Percentiles rank a stretch among this genome's conserved stretches.
phyloP scores from a whole-genome alignment of 352 stramenopile genomes.

The Phytophthora cryptogea region DNA sequence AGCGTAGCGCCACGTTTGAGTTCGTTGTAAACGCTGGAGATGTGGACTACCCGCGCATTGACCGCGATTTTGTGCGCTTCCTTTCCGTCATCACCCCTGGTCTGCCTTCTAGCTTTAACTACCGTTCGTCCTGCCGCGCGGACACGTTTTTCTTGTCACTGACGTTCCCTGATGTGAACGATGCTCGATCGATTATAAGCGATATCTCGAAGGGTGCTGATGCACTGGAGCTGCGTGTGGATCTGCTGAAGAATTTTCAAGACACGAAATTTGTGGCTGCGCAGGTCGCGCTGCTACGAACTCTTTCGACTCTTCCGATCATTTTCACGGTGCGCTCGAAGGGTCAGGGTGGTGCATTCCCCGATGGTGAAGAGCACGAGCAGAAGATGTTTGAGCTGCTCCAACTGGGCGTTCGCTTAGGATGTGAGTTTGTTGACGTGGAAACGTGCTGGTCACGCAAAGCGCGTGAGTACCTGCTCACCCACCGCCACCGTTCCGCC shows the following conservation, averaged over 20 bases:
- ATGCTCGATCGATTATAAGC: constrained; percentile 47
- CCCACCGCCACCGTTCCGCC: constrained; percentile 46
- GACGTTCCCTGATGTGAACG: constrained; percentile 68
- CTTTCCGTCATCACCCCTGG: constrained; percentile 57
- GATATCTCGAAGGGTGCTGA: constrained; percentile 88
- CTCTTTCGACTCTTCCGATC: constrained; percentile 92
- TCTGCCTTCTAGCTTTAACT: constrained; percentile 54
- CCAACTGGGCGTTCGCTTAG: constrained; percentile 89
- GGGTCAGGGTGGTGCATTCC: constrained; percentile 94
- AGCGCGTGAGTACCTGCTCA: constrained; percentile 61
- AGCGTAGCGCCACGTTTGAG: constrained; percentile 54
- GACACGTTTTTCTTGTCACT: constrained; percentile 86
- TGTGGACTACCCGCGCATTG: constrained; percentile 56
- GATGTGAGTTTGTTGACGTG: constrained; percentile 97
- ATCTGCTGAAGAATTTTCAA: constrained; percentile 79
- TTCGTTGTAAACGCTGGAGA: constrained; percentile 70
- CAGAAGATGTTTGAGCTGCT: constrained; percentile 90
- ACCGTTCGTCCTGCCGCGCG: constrained; percentile 42
- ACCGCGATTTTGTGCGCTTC: constrained; percentile 77
- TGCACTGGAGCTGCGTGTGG: constrained; percentile 96
- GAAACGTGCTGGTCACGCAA: constrained; percentile 89
- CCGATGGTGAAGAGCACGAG: constrained; percentile 85
- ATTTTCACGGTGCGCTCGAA: constrained; percentile 97
- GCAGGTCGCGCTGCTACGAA: constrained; percentile 78
- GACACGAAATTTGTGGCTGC: constrained; percentile 66